These are phyloP conservation scores for Debaryomyces fabryi DNA, from an alignment of 1,139 yeast genomes.

Conservation along the genomic window DNA sequence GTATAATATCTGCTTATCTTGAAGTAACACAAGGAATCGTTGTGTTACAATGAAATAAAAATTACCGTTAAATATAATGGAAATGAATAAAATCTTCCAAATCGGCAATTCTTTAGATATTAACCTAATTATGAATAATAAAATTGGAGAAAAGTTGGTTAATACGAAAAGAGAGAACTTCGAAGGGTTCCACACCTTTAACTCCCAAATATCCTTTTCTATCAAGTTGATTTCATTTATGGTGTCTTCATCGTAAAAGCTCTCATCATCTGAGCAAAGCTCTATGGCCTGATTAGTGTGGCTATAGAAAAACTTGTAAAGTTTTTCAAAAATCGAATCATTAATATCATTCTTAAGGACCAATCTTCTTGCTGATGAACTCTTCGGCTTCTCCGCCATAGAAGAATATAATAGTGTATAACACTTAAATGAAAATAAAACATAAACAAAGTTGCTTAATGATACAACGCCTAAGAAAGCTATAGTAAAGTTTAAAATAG, in stretches of 20 bases:
- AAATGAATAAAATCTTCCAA: constrained; percentile 40
- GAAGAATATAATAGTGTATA: constrained; percentile 45
- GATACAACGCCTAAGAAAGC: constrained; percentile 21
- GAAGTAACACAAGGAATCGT: constrained; percentile 49
- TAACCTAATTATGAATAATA: constrained; percentile 42
- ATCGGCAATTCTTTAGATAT: constrained; percentile 34
- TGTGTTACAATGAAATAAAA: constrained; percentile 40
- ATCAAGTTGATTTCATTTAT: constrained; percentile 19
- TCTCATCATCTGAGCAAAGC: constrained; percentile 11
- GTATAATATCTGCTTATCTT: constrained; percentile 63
- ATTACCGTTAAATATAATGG: constrained; percentile 40
- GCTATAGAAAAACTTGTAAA: constrained; percentile 12
- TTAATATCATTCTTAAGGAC: constrained; percentile 14
- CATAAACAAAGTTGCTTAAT: constrained; percentile 32
- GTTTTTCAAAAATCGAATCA: constrained; percentile 16
- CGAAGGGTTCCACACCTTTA: constrained; percentile 64
- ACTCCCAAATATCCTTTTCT: constrained; percentile 49
- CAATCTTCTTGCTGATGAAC: constrained; percentile 38
- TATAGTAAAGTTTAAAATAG: constrained; percentile 2
- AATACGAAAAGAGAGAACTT: constrained; percentile 50
- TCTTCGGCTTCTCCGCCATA: constrained; percentile 30
- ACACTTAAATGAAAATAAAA: constrained; percentile 33
- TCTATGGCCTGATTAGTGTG: constrained; percentile 8
- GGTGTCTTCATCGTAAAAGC: constrained; percentile 20
- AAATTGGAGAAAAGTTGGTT: constrained; percentile 60